Evolutionary conservation across 2,329 filamentous ascomycete species (phyloP).

Genomic region (Thielaviopsis populi): DNA sequence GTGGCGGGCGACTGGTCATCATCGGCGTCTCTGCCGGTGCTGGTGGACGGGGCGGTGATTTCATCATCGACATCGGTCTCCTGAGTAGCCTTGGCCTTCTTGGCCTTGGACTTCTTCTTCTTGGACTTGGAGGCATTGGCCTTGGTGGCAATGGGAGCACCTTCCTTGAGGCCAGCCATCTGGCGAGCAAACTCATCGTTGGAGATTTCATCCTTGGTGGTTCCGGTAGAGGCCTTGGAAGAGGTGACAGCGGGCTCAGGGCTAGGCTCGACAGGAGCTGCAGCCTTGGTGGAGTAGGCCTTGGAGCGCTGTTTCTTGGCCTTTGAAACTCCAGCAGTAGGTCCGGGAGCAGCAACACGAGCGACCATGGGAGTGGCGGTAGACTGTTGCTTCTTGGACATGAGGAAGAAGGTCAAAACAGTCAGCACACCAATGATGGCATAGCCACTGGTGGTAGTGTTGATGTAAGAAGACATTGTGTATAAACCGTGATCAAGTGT

Average conservation of each 20-base stretch:
- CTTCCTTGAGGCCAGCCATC: constrained; percentile 55
- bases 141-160: constrained; percentile 32
- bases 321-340: constrained; percentile 23
- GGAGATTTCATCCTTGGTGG: constrained; percentile 37
- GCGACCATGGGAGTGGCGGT: background rate
- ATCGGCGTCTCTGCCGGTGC: constrained; percentile 59
- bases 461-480: constrained; percentile 18
- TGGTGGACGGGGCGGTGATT: constrained; percentile 47
- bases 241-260: constrained; percentile 1
- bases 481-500: constrained; percentile 8
- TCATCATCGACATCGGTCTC: constrained; percentile 30
- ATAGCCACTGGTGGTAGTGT: constrained; percentile 25
- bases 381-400: constrained; percentile 25
- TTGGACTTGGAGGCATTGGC: constrained; percentile 42
- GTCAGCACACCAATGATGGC: constrained; percentile 26
- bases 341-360: background rate
- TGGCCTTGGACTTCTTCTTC: constrained; percentile 48
- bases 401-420: constrained; percentile 25
- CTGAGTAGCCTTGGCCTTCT: constrained; percentile 49
- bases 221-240: constrained; percentile 23
- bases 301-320: constrained; percentile 35
- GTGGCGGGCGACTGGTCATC: constrained; percentile 59
- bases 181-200: constrained; percentile 65
- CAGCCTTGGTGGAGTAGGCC: constrained; percentile 24
- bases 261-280: background rate